Conservation (phyloP, 1,284 basidiomycete species). For the Tylopilus sp. region DNA sequence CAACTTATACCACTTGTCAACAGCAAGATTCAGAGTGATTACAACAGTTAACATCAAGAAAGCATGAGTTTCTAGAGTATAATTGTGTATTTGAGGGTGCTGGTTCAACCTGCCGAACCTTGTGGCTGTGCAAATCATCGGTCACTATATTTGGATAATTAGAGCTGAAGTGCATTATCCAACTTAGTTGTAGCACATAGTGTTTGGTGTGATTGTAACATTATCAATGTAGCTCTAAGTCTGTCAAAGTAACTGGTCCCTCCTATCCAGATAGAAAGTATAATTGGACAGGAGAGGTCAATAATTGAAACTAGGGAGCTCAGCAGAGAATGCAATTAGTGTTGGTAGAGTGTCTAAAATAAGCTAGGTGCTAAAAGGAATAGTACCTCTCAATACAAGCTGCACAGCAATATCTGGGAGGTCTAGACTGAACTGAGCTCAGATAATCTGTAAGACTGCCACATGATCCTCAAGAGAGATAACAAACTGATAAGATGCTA, state of each 20-base stretch:
- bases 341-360: no score
- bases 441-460: neutral
- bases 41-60: no score
- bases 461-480: neutral
- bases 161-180: no score
- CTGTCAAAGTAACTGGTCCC: neutral
- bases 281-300: conserved; percentile 1
- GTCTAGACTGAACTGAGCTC: neutral
- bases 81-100: no score
- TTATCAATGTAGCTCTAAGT: conserved; percentile 15
- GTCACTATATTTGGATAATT: no score
- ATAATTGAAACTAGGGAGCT: neutral
- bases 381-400: neutral
- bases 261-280: conserved; percentile 7
- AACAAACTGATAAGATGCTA: neutral
- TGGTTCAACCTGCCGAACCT: no score
- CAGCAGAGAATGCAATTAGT: neutral
- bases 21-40: no score
- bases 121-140: no score
- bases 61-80: no score
- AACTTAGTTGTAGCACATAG: no score
- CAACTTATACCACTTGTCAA: no score
- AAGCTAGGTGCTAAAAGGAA: conserved; percentile 1
- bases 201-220: no score
- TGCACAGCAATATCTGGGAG: neutral